phyloP scores from a whole-genome alignment of 345 rosid genomes.

The Eucalyptus viminalis region DNA sequence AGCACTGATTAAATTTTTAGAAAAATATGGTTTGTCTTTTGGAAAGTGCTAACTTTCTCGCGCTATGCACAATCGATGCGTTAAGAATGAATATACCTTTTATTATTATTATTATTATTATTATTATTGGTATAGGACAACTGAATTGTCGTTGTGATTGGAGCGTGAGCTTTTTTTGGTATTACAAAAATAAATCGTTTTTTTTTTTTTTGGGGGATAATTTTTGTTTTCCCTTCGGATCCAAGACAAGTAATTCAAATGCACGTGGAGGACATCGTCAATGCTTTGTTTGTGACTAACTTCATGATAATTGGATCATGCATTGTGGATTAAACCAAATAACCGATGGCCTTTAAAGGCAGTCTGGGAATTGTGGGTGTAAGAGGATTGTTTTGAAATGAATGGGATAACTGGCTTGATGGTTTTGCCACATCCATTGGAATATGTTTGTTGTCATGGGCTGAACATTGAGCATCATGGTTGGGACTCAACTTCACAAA shows the following conservation, averaged over 20 bases:
- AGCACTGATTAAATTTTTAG: background rate
- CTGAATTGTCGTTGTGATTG: background rate
- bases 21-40: background rate
- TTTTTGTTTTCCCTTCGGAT: background rate
- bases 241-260: background rate
- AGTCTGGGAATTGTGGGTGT: background rate
- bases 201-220: background rate
- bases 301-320: background rate
- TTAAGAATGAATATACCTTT: too few relatives aligned
- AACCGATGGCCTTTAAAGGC: background rate
- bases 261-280: background rate
- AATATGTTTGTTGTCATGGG: background rate
- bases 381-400: background rate
- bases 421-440: background rate
- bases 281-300: background rate
- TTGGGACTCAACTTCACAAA: background rate
- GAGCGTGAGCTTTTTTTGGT: background rate
- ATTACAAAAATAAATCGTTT: background rate
- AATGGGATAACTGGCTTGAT: background rate
- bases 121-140: background rate
- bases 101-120: accelerated
- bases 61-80: accelerated
- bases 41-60: background rate
- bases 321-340: background rate
- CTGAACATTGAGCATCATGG: background rate